A percentile compares a stretch with the other conserved stretches of the same genome.
These are phyloP conservation scores for Sistotremastrum suecicum DNA, from an alignment of 768 basidiomycete species.

Conservation along the genomic window DNA sequence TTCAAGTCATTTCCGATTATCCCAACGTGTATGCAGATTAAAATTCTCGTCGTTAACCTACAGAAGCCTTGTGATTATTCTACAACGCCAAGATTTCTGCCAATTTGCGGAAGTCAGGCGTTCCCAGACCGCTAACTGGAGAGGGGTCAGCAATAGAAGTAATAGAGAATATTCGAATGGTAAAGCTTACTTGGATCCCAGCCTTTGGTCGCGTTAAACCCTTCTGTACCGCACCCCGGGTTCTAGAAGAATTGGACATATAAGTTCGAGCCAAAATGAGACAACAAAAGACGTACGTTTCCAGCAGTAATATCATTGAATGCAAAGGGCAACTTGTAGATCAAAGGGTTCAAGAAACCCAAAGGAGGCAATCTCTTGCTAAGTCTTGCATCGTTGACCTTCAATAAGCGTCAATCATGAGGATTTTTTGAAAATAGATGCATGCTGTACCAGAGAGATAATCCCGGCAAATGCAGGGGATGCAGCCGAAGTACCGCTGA, in stretches of 20 bases:
- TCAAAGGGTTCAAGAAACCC: constrained; percentile 55
- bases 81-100: constrained; percentile 20
- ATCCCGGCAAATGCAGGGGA: constrained; percentile 22
- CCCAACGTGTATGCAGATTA: too few species aligned
- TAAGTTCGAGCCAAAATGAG: too few species aligned
- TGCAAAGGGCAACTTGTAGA: constrained; percentile 30
- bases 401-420: constrained; percentile 41
- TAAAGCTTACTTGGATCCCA: constrained; percentile 42
- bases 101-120: constrained; percentile 36
- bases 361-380: constrained; percentile 26
- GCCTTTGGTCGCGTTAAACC: constrained; percentile 46
- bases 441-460: not conserved
- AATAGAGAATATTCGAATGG: not conserved
- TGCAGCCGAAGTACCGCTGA: constrained; percentile 53
- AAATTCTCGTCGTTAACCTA: too few species aligned
- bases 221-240: constrained; percentile 45
- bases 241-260: constrained; percentile 13
- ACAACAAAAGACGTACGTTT: constrained; percentile 9
- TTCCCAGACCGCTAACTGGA: constrained; percentile 41
- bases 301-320: constrained; percentile 50
- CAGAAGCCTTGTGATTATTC: too few species aligned
- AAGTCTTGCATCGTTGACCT: constrained; percentile 41
- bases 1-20: too few species aligned
- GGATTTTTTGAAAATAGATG: not conserved
- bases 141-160: not conserved